A percentile compares a stretch with the other conserved stretches of the same genome.
phyloP scores from a whole-genome alignment of 352 stramenopile species.

The Globisporangium middletonii region DNA sequence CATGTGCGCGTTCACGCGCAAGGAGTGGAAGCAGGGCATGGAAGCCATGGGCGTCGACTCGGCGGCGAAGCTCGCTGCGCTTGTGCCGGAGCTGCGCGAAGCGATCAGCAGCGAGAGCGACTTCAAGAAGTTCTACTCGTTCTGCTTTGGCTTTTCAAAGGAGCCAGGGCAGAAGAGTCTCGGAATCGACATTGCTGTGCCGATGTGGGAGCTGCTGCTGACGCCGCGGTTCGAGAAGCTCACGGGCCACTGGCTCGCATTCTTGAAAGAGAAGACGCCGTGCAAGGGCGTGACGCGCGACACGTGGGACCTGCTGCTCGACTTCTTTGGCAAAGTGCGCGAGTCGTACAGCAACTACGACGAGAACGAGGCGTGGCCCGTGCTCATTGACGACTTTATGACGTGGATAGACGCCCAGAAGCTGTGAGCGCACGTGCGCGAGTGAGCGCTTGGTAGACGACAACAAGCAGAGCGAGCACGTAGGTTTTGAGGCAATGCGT shows the following conservation, averaged over 20 bases:
- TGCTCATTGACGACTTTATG: slow-evolving; percentile 90
- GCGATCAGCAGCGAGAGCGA: slow-evolving; percentile 39
- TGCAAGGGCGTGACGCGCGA: slow-evolving; percentile 81
- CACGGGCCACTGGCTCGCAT: slow-evolving; percentile 66
- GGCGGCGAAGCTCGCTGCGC: slow-evolving; percentile 42
- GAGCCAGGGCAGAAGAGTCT: slow-evolving; percentile 86
- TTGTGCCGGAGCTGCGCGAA: slow-evolving; percentile 50
- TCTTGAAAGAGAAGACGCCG: slow-evolving; percentile 68
- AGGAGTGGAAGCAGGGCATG: slow-evolving; percentile 82
- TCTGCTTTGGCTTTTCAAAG: slow-evolving; percentile 87
- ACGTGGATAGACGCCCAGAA: slow-evolving; percentile 73
- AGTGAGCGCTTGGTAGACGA: neutral
- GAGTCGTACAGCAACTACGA: slow-evolving; percentile 82
- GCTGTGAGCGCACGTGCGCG: slow-evolving; percentile 13
- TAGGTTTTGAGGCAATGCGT: too few species aligned
- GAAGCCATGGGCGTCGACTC: slow-evolving; percentile 71
- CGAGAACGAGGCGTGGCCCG: slow-evolving; percentile 86
- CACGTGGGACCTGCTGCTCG: slow-evolving; percentile 81
- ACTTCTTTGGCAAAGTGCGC: slow-evolving; percentile 82
- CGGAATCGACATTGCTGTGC: slow-evolving; percentile 75
- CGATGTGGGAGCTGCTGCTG: slow-evolving; percentile 86
- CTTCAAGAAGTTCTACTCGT: slow-evolving; percentile 86
- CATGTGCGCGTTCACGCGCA: slow-evolving; percentile 83
- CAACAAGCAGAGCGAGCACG: neutral
- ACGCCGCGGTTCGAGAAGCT: slow-evolving; percentile 55